These are phyloP conservation scores for Phragmites australis DNA, from an alignment of 176 grass and related monocot genomes.

Conservation along the genomic window DNA sequence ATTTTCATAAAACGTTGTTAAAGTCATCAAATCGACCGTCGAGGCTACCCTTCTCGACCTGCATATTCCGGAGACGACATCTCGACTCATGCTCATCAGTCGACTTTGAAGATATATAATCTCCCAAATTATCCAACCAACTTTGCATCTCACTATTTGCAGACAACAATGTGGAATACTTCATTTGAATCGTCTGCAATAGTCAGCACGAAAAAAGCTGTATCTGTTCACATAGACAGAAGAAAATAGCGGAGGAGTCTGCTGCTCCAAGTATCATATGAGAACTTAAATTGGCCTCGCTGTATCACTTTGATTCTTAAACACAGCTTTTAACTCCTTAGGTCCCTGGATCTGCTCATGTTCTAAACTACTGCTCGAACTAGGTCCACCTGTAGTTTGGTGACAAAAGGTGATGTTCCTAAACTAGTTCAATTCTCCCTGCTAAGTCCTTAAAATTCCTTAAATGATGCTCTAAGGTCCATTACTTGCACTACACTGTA, in stretches of 20 bases:
- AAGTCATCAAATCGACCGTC: too few relatives aligned
- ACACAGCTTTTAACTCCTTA: background rate
- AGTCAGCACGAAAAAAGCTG: background rate
- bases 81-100: too few relatives aligned
- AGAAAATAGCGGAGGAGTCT: too few relatives aligned
- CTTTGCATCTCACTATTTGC: background rate
- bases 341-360: background rate
- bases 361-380: background rate
- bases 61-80: too few relatives aligned
- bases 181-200: background rate
- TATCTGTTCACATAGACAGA: too few relatives aligned
- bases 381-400: background rate
- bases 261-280: too few relatives aligned
- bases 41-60: too few relatives aligned
- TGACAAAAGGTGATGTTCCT: background rate
- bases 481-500: background rate
- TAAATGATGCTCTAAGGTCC: background rate
- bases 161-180: constrained; percentile 6
- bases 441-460: background rate
- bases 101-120: too few relatives aligned
- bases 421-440: background rate
- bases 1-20: too few relatives aligned
- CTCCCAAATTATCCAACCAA: too few relatives aligned
- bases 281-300: too few relatives aligned
- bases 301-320: background rate